phyloP scores from a whole-genome alignment of 163 green algal genomes.

The Scenedesmus sp. region DNA sequence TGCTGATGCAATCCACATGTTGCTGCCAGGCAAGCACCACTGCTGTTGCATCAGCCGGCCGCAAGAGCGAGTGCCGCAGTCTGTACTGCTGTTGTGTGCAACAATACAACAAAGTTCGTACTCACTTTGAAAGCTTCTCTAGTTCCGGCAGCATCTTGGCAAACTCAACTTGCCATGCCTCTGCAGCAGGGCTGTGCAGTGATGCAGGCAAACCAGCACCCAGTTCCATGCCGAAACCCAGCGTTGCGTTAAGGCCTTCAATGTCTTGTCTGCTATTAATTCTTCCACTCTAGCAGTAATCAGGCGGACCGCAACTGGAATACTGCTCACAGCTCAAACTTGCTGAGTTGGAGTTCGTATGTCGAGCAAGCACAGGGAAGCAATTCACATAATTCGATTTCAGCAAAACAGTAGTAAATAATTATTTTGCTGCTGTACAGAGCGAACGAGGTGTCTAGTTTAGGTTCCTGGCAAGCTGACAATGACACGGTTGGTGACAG shows the following conservation, averaged over 20 bases:
- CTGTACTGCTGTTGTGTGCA: background rate
- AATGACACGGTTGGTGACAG: background rate
- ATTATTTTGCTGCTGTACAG: too few species aligned
- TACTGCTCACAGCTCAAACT: background rate
- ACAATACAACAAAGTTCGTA: background rate
- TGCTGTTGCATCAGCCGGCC: background rate
- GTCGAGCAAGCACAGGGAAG: background rate
- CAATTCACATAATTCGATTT: background rate
- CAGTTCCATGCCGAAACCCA: background rate
- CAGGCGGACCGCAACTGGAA: background rate
- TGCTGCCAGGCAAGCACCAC: background rate
- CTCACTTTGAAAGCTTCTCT: background rate
- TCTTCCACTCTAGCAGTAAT: too few species aligned
- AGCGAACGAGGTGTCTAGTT: background rate
- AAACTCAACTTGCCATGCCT: constrained; percentile 53
- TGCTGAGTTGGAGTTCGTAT: background rate
- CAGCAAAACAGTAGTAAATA: too few species aligned
- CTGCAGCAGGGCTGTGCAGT: constrained; percentile 15
- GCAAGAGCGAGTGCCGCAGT: background rate
- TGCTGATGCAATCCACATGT: background rate
- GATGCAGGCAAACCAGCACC: background rate
- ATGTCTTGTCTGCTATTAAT: too few species aligned
- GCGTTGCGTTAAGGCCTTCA: too few species aligned
- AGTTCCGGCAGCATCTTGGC: background rate
- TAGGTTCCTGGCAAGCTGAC: background rate